Evolutionary conservation across 805 yeast species (phyloP).

Genomic region (Saccharomycopsis schoenii): DNA sequence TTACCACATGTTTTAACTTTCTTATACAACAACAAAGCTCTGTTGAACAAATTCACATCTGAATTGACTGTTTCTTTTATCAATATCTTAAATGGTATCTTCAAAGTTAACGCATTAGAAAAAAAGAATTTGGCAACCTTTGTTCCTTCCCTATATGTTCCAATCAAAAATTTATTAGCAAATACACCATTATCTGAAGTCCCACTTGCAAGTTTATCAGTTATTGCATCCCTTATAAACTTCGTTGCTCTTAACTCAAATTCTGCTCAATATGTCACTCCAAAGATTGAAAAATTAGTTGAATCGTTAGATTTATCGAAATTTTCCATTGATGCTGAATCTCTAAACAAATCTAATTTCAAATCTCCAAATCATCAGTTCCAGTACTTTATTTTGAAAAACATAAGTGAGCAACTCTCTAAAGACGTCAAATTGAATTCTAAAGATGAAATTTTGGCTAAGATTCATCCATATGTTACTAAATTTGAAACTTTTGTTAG

Average conservation of each 20-base stretch:
- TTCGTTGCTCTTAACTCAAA: conserved; percentile 4
- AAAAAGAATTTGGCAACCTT: conserved; percentile 1
- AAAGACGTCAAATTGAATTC: background rate
- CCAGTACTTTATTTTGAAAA: conserved; percentile 11
- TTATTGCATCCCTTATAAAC: conserved; percentile 10
- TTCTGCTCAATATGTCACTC: background rate
- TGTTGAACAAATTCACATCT: background rate
- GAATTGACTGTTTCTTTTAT: conserved; percentile 1
- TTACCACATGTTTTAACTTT: conserved; percentile 13
- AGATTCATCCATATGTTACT: conserved; percentile 6
- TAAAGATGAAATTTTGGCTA: conserved; percentile 4
- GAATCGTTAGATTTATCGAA: conserved; percentile 4
- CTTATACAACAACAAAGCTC: conserved; percentile 6
- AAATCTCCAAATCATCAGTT: conserved; percentile 6
- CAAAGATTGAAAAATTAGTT: conserved; percentile 6
- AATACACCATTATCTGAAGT: background rate
- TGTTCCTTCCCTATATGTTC: conserved; percentile 6
- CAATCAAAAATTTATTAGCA: conserved; percentile 6
- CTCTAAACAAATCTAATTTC: background rate
- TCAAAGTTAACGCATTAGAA: conserved; percentile 5
- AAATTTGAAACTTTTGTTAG: conserved; percentile 4
- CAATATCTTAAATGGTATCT: conserved; percentile 11
- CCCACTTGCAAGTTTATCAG: conserved; percentile 7
- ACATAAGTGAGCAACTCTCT: conserved; percentile 6
- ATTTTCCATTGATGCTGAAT: background rate